A percentile compares a stretch with the other conserved stretches of the same genome.
These are phyloP conservation scores for Phellopilus nigrolimitatus DNA, from an alignment of 1,284 basidiomycete genomes.

Conservation along the genomic window DNA sequence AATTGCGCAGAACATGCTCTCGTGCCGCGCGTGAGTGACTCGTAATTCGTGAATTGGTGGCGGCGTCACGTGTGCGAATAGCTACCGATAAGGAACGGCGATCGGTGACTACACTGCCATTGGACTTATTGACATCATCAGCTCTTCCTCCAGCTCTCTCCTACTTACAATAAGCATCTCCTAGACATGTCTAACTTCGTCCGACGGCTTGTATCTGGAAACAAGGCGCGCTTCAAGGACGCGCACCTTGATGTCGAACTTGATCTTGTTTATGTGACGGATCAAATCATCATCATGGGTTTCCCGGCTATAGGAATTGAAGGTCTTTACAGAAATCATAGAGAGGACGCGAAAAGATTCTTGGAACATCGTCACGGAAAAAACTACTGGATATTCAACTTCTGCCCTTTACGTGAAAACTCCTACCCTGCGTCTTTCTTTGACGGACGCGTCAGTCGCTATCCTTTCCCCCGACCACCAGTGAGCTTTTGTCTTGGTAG, in stretches of 20 bases:
- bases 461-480: constrained; percentile 89
- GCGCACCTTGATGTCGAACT: constrained; percentile 65
- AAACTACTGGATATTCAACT: constrained; percentile 85
- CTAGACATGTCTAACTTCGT: constrained; percentile 64
- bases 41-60: too few relatives aligned
- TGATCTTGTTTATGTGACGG: constrained; percentile 82
- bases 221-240: constrained; percentile 78
- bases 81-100: too few relatives aligned
- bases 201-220: constrained; percentile 64
- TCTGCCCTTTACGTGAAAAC: constrained; percentile 76
- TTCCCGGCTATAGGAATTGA: constrained; percentile 82
- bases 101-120: too few relatives aligned
- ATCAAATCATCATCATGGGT: constrained; percentile 83
- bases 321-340: constrained; percentile 75
- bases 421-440: constrained; percentile 59
- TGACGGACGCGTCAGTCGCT: constrained; percentile 71
- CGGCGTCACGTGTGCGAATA: too few relatives aligned
- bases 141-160: too few relatives aligned
- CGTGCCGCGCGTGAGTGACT: too few relatives aligned
- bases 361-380: constrained; percentile 69
- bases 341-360: constrained; percentile 76
- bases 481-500: constrained; percentile 38
- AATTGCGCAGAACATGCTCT: too few relatives aligned
- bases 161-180: too few relatives aligned
- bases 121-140: too few relatives aligned